Base-by-base conservation (phyloP, 2,329 filamentous ascomycete species). In the Setomelanomma holmii region DNA sequence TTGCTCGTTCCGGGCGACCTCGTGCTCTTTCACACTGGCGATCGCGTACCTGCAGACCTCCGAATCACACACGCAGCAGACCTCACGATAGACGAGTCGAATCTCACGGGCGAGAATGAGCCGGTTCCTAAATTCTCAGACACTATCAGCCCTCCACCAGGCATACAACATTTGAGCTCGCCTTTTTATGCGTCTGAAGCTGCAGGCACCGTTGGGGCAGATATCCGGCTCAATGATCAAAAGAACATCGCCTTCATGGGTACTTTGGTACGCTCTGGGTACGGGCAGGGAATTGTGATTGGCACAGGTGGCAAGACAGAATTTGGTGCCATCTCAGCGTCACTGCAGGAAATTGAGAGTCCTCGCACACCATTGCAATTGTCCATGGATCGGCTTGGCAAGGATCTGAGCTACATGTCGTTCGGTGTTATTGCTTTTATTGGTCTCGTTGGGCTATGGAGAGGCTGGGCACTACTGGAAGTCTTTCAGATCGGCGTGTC, bases 171-270 rank as follows among this genome's bases (percentile, higher is more conserved):
- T 35, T 76, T 77, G 20, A 74, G 80, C 33, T 83, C 83, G 14
- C 85, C 86, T 10, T 80, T 83, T 39, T 86, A 86, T 61, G 80
- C 82, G 22, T 84, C 82, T 16, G 80, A 84, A 23, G 84, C 82
- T 24, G 81, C 79, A 55, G 84, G 82, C 8, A 84, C 79, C 41
- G 85, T 83, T 60, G 86, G 81, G 55, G 85, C 84, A 22, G 87
- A 89, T 60, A 84, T 90, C 39, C 82, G 86, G 42, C 78, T 89
- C 44, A 90, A 89, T 56, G 88, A 89, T 47, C 86, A 88, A 64
- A 90, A 89, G 66, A 98, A 99, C 67, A 93, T 99, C 72, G 95
- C 93, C 2, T 98, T 97, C 74, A 98, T 99, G 93, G 95, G 95
- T 22, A 99, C 95, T 2, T 76, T 99, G 60, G 92, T 99, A 27